Percentiles rank a stretch among this genome's conserved stretches.
These are phyloP conservation scores for Rhizomucor miehei DNA, from an alignment of 371 early-diverging fungal genomes.

Conservation along the genomic window DNA sequence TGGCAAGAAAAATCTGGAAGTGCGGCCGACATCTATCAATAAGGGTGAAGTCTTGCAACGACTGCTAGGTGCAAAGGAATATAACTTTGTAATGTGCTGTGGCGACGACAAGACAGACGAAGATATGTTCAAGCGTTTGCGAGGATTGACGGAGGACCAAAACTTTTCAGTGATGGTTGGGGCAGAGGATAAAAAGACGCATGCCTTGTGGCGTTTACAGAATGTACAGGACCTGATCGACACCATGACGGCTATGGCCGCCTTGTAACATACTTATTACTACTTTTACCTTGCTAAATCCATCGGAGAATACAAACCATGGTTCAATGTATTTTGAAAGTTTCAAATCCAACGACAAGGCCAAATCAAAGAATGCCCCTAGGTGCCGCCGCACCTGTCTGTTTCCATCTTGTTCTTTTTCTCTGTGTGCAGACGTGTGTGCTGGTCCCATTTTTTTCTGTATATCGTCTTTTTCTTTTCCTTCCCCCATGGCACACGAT, in stretches of 20 bases:
- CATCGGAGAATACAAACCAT: too few relatives aligned
- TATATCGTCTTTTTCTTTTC: background rate
- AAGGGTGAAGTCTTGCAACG: constrained; percentile 95
- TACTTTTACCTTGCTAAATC: too few relatives aligned
- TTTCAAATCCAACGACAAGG: too few relatives aligned
- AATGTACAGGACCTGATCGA: constrained; percentile 53
- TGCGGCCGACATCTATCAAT: constrained; percentile 75
- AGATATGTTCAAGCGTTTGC: constrained; percentile 75
- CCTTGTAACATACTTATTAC: too few relatives aligned
- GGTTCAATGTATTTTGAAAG: too few relatives aligned
- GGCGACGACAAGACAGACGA: constrained; percentile 96
- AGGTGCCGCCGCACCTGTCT: too few relatives aligned
- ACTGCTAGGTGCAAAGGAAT: constrained; percentile 52
- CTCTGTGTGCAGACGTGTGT: background rate
- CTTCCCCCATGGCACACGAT: background rate
- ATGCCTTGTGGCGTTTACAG: constrained; percentile 75
- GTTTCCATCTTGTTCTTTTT: background rate
- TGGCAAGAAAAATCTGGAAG: constrained; percentile 96
- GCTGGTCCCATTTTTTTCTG: background rate
- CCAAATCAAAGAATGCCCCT: too few relatives aligned
- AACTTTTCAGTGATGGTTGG: constrained; percentile 74
- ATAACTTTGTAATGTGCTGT: constrained; percentile 88
- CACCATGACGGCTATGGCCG: constrained; percentile 17
- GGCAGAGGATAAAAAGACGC: constrained; percentile 73
- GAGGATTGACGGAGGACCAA: constrained; percentile 30